Evolutionary conservation across 345 rosid species (phyloP).

Genomic region (Boechera retrofracta): DNA sequence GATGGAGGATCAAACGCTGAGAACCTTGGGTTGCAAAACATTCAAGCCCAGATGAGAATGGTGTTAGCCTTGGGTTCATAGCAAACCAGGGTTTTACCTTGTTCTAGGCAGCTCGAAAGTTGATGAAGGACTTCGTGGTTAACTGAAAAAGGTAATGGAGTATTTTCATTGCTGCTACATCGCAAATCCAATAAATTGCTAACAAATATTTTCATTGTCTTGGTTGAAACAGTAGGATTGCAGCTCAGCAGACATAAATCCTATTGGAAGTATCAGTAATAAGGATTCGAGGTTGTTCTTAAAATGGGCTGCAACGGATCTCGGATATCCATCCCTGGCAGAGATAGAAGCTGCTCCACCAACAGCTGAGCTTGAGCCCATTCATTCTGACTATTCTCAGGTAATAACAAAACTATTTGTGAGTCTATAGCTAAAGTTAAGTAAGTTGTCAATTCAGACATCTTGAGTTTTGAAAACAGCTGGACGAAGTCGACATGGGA

Average conservation of each 20-base stretch:
- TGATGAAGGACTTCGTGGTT: slow-evolving; percentile 94
- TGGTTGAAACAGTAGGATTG: slow-evolving; percentile 76
- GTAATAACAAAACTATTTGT: slow-evolving; percentile 45
- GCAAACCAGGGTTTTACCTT: slow-evolving; percentile 85
- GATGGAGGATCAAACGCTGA: slow-evolving; percentile 94
- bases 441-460: neutral
- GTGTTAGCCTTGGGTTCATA: slow-evolving; percentile 98
- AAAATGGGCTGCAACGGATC: slow-evolving; percentile 86
- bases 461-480: slow-evolving; percentile 52
- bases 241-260: slow-evolving; percentile 96
- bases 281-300: slow-evolving; percentile 82
- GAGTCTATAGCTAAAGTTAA: neutral
- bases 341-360: slow-evolving; percentile 98
- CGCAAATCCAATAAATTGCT: neutral
- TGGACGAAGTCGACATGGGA: slow-evolving; percentile 70
- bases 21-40: slow-evolving; percentile 87
- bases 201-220: slow-evolving; percentile 20
- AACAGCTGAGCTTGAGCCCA: slow-evolving; percentile 95
- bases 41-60: slow-evolving; percentile 98
- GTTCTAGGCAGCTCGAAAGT: slow-evolving; percentile 96
- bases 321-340: slow-evolving; percentile 86
- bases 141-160: slow-evolving; percentile 77
- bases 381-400: slow-evolving; percentile 90
- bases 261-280: slow-evolving; percentile 94
- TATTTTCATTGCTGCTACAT: slow-evolving; percentile 10